A percentile compares a stretch with the other conserved stretches of the same genome.
Evolutionary conservation across 345 rosid species (phyloP).

Genomic region (Cardamine chenopodiifolia): DNA sequence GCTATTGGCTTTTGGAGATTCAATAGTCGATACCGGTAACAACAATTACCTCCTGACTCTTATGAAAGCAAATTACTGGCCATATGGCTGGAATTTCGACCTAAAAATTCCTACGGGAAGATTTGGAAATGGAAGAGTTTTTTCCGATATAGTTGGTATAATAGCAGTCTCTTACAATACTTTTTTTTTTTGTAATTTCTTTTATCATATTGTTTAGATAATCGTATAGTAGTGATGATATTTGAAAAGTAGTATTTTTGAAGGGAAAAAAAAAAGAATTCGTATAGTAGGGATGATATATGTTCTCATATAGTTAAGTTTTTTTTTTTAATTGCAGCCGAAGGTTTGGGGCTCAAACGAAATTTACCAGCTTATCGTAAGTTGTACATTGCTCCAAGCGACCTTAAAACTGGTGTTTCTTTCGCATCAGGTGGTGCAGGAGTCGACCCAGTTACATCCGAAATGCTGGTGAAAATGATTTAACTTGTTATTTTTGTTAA

Average conservation of each 20-base stretch:
- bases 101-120: conserved; percentile 57
- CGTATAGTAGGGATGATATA: too few relatives aligned
- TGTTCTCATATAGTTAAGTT: not conserved
- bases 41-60: conserved; percentile 51
- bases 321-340: conserved; percentile 14
- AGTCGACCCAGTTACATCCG: conserved; percentile 36
- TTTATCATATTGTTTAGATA: conserved; percentile 7
- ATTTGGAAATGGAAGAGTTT: conserved; percentile 62
- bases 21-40: conserved; percentile 68
- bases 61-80: conserved; percentile 50
- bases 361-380: conserved; percentile 34
- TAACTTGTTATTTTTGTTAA: conserved; percentile 5
- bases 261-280: too few relatives aligned
- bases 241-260: too few relatives aligned
- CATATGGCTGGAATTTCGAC: conserved; percentile 54
- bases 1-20: conserved; percentile 63
- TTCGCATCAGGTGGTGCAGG: conserved; percentile 49
- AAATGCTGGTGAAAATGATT: conserved; percentile 20
- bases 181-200: not conserved
- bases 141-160: conserved; percentile 58
- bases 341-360: conserved; percentile 35
- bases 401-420: conserved; percentile 43
- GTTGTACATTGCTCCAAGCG: conserved; percentile 22
- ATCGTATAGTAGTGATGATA: not conserved
- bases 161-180: not conserved